A percentile compares a stretch with the other conserved stretches of the same genome.
Conservation (phyloP, 1,284 basidiomycete species). For the Boletus nobilissimus region DNA sequence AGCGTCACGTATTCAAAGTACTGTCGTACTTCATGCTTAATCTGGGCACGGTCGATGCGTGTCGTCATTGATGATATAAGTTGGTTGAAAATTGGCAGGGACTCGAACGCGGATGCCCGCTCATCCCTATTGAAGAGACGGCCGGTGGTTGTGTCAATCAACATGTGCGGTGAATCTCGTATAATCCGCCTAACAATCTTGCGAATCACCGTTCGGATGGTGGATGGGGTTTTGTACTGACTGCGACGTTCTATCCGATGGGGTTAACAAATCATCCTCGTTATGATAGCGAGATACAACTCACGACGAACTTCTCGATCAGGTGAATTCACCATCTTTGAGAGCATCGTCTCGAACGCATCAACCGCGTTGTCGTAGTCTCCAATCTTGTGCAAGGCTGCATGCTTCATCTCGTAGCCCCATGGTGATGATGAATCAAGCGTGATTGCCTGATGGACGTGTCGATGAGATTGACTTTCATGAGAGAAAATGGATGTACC, state of each 20-base stretch:
- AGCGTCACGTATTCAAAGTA: constrained; percentile 3
- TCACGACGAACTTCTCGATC: neutral
- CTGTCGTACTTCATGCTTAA: constrained; percentile 6
- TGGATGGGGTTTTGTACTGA: neutral
- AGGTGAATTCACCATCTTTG: neutral
- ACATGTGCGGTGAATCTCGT: neutral
- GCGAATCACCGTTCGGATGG: neutral
- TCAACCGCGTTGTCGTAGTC: neutral
- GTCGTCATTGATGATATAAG: neutral
- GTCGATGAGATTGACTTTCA: neutral
- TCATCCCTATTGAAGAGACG: neutral
- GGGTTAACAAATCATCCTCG: neutral
- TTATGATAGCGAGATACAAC: neutral
- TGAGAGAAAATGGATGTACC: neutral
- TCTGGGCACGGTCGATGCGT: neutral
- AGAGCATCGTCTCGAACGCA: constrained; percentile 4
- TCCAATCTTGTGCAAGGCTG: neutral
- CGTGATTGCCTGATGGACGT: neutral
- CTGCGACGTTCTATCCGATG: neutral
- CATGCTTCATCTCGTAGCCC: neutral
- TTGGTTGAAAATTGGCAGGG: neutral
- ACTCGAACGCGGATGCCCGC: constrained; percentile 1
- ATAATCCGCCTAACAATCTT: neutral
- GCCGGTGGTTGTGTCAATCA: neutral
- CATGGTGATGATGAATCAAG: neutral